phyloP scores from a whole-genome alignment of 176 grass and related monocot genomes.

The Oryza meridionalis region DNA sequence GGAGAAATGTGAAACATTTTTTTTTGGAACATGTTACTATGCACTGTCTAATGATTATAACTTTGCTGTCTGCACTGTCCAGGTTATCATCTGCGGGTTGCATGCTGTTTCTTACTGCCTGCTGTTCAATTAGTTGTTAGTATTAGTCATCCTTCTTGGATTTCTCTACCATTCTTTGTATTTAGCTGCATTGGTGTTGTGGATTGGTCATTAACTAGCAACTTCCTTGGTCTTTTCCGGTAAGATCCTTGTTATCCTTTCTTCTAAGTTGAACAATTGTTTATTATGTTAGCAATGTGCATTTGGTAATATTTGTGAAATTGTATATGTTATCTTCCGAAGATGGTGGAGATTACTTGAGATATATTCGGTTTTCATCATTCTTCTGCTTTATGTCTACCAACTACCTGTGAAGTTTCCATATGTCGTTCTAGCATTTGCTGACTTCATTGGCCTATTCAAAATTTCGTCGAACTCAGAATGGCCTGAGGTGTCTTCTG shows the following conservation, averaged over 20 bases:
- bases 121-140: slow-evolving; percentile 86
- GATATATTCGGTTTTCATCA: slow-evolving; percentile 84
- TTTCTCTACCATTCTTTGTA: slow-evolving; percentile 95
- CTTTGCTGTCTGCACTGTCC: slow-evolving; percentile 58
- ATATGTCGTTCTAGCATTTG: slow-evolving; percentile 61
- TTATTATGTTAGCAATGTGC: slow-evolving; percentile 22
- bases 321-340: slow-evolving; percentile 35
- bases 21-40: slow-evolving; percentile 8
- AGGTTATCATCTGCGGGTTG: slow-evolving; percentile 89
- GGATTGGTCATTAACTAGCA: slow-evolving; percentile 98
- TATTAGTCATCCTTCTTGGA: slow-evolving; percentile 96
- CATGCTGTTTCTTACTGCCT: slow-evolving; percentile 87
- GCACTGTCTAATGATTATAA: slow-evolving; percentile 36
- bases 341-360: slow-evolving; percentile 93
- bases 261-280: slow-evolving; percentile 29
- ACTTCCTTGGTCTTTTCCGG: slow-evolving; percentile 98
- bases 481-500: slow-evolving; percentile 85
- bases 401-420: slow-evolving; percentile 83
- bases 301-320: slow-evolving; percentile 35
- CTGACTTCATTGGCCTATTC: slow-evolving; percentile 91
- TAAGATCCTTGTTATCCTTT: slow-evolving; percentile 49
- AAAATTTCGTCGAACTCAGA: slow-evolving; percentile 81
- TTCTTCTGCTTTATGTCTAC: slow-evolving; percentile 94
- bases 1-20: slow-evolving; percentile 31
- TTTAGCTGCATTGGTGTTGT: slow-evolving; percentile 96